These are phyloP conservation scores for Deakozyma indianensis DNA, from an alignment of 805 yeast genomes.

Conservation along the genomic window DNA sequence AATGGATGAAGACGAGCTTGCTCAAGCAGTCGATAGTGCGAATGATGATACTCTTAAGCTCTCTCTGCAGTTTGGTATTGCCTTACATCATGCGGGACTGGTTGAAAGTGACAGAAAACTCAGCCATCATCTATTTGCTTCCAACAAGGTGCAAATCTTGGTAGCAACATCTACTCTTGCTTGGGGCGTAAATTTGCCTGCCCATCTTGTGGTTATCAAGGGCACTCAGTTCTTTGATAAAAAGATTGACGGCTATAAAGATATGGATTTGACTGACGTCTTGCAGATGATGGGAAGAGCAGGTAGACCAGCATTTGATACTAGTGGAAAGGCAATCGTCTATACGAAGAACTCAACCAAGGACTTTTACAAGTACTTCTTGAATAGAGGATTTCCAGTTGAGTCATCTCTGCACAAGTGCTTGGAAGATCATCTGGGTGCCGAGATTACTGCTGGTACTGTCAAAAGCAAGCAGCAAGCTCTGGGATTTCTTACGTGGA, in stretches of 20 bases:
- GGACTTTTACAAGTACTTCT: slow-evolving; percentile 60
- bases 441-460: slow-evolving; percentile 62
- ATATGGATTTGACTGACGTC: slow-evolving; percentile 73
- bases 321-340: slow-evolving; percentile 63
- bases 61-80: slow-evolving; percentile 67
- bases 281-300: slow-evolving; percentile 81
- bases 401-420: slow-evolving; percentile 67
- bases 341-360: slow-evolving; percentile 65
- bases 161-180: slow-evolving; percentile 76
- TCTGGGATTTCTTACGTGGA: slow-evolving; percentile 62
- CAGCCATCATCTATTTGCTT: slow-evolving; percentile 55
- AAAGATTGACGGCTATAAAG: slow-evolving; percentile 49
- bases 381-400: slow-evolving; percentile 71
- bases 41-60: slow-evolving; percentile 72
- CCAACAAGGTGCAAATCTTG: slow-evolving; percentile 55
- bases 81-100: slow-evolving; percentile 70
- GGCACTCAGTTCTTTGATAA: slow-evolving; percentile 56
- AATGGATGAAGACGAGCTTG: slow-evolving; percentile 52
- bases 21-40: slow-evolving; percentile 34
- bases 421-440: slow-evolving; percentile 68
- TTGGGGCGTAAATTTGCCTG: slow-evolving; percentile 79
- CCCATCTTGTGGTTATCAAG: slow-evolving; percentile 62
- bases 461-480: slow-evolving; percentile 53
- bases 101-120: slow-evolving; percentile 59
- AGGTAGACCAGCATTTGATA: slow-evolving; percentile 70